Base-by-base conservation (phyloP, 148 eudicot genomes). In the Fagopyrum esculentum region DNA sequence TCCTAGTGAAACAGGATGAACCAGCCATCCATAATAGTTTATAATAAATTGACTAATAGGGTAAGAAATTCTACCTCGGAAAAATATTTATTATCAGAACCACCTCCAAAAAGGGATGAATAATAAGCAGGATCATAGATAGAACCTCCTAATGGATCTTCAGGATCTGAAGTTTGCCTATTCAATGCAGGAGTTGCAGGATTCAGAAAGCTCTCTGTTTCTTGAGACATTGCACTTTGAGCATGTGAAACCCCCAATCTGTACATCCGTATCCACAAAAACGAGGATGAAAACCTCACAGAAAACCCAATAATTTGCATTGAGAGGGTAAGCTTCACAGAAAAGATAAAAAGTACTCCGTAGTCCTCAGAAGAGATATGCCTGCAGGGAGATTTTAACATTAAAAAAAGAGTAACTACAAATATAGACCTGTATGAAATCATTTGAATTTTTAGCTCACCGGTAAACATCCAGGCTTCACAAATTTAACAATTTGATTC, bases 201-300 rank as follows among this genome's bases (percentile, higher is more conserved):
- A 83, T 82, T 86, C 71, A 91, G 76, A 85, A 94, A 94, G 79
- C 98, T 94, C 78, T 94, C 98, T 43, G 86, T 83, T 76, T 94
- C 97, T 79, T 85, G 86, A 60, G 88, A 86, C 80, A 72, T 78
- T 74, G 89, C 77, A 81, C 80, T 83, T 22, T 22, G 26, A 46
- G 78, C 75, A 73, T 77, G 81, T 50, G 98, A 88, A 77, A 78
- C 87, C 74, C 98, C 98, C 82, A 94, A 75, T 86, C 91, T 91
- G 87, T 94, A 94, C 96, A 94, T 94, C 89, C 92, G 98, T 73
- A 91, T 87, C 98, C 98, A 94, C 71, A 94, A 78, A 10, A 87
- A 81, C 13, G 98, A 91, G 6, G 98, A 94, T 15, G 79, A 88
- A 72, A 90, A 73, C 87, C 93, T 94, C 81, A 88, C 85, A 22